Percentiles rank a stretch among this genome's conserved stretches.
Evolutionary conservation across 352 stramenopile species (phyloP).

Genomic region (Phytophthora uliginosa): DNA sequence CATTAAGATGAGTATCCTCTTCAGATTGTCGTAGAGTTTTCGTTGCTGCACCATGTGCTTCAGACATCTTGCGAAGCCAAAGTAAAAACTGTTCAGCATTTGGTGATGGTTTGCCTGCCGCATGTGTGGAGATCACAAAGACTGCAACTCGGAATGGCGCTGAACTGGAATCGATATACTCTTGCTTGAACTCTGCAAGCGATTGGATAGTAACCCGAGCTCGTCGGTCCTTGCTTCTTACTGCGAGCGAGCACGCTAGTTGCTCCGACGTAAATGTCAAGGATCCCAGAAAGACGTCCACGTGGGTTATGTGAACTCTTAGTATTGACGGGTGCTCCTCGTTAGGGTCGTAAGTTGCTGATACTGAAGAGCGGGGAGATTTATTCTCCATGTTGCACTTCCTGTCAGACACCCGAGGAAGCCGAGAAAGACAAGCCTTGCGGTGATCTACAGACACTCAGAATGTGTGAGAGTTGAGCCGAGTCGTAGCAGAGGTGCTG

Average conservation of each 20-base stretch:
- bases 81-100: constrained; percentile 29
- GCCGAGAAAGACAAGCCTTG: background rate
- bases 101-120: constrained; percentile 90
- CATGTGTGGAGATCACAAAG: constrained; percentile 94
- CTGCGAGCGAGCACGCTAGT: constrained; percentile 83
- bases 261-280: constrained; percentile 94
- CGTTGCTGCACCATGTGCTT: background rate
- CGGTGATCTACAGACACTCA: background rate
- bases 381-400: background rate
- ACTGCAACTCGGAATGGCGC: constrained; percentile 48
- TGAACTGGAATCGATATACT: constrained; percentile 39
- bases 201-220: constrained; percentile 13
- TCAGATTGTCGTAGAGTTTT: background rate
- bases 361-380: background rate
- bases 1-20: background rate
- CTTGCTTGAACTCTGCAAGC: constrained; percentile 55
- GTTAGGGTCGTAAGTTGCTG: background rate
- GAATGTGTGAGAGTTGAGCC: background rate
- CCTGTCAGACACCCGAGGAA: background rate
- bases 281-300: constrained; percentile 92
- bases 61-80: constrained; percentile 23
- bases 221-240: constrained; percentile 57
- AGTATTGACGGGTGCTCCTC: background rate
- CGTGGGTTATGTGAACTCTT: constrained; percentile 16
- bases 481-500: background rate